Evolutionary conservation across 345 rosid genomes (phyloP), one percentile per base, ranked within the genome.

Genomic region (Populus ilicifolia): DNA sequence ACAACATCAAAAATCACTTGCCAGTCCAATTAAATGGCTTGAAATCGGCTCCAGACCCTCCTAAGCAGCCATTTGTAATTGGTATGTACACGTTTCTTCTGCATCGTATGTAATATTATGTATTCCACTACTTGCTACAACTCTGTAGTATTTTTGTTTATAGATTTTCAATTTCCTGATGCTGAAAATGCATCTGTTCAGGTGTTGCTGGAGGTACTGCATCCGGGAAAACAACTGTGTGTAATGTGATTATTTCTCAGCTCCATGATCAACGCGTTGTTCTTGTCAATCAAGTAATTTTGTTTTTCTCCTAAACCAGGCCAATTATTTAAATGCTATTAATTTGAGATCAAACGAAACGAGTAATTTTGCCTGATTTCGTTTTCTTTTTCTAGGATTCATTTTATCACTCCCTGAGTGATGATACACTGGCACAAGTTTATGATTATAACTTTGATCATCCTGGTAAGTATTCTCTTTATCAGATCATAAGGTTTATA

Each of bases 171-270:
- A 50, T 50, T 50, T 50, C 9, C 17, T 50, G 59, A 50, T 50
- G 59, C 8, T 52, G 23, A 52, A 52, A 52, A 18, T 52, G 2
- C 21, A 44, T 33, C 5, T 23, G 14, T 65, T 67, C 76, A 93
- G 96, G 98, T 72, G 99, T 95, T 71, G 94, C 94, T 39, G 96
- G 98, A 2, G 98, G 98, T 54, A 93, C 94, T 36, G 96, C 99
- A 50, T 95, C 98, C 2, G 98, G 98, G n/a, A 93, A 93, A 77
- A 95, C 98, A 21, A 95, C 96, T 4, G 96, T 95, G 7, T 93
- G 99, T 85, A 89, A 93, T 79, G 85, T 92, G 93, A 93, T 95
- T n/a, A 91, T 95, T 70, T 86, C 98, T n/a, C 96, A 90, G 83
- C 91, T 95, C 73, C 92, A 83, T 54, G 94, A 89, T 81, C 96